Conservation (phyloP, 495 filamentous ascomycete genomes). For the Aspergillus sclerotiicarbonarius region DNA sequence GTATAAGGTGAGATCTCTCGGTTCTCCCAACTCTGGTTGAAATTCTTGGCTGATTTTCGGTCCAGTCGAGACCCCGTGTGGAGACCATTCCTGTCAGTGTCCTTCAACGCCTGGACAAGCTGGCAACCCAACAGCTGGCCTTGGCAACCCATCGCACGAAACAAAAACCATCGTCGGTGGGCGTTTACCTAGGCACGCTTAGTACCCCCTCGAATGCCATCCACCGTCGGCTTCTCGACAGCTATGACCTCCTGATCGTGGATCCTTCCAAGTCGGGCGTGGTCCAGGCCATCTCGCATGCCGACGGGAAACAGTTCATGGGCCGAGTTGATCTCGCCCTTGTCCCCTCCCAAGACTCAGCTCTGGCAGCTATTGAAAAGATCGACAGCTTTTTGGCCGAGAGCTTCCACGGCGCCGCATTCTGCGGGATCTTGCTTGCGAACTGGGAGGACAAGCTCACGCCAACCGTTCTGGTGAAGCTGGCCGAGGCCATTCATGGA, state of each 20-base stretch:
- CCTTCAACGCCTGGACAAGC: conserved; percentile 23
- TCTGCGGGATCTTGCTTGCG: conserved; percentile 49
- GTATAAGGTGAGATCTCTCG: conserved; percentile 37
- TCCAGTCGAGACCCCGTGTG: conserved; percentile 26
- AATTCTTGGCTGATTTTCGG: no score
- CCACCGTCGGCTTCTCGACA: conserved; percentile 34
- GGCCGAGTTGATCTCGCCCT: conserved; percentile 43
- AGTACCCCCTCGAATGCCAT: conserved; percentile 29
- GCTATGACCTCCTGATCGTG: conserved; percentile 50
- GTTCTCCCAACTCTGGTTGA: no score
- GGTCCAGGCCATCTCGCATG: conserved; percentile 30
- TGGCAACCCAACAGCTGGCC: conserved; percentile 26
- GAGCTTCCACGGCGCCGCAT: conserved; percentile 31
- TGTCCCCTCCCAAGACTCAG: conserved; percentile 24
- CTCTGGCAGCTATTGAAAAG: conserved; percentile 29
- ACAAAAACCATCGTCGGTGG: conserved; percentile 45
- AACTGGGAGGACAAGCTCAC: conserved; percentile 44
- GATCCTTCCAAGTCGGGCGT: conserved; percentile 45
- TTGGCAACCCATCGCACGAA: conserved; percentile 16
- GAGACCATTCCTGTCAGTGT: conserved; percentile 33
- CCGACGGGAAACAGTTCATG: conserved; percentile 29
- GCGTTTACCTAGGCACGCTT: conserved; percentile 49
- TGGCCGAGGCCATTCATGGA: conserved; percentile 34
- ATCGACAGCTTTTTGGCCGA: conserved; percentile 31
- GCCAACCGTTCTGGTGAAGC: conserved; percentile 29